Conservation (phyloP, 306 rosid species). For the Gleditsia sinensis region DNA sequence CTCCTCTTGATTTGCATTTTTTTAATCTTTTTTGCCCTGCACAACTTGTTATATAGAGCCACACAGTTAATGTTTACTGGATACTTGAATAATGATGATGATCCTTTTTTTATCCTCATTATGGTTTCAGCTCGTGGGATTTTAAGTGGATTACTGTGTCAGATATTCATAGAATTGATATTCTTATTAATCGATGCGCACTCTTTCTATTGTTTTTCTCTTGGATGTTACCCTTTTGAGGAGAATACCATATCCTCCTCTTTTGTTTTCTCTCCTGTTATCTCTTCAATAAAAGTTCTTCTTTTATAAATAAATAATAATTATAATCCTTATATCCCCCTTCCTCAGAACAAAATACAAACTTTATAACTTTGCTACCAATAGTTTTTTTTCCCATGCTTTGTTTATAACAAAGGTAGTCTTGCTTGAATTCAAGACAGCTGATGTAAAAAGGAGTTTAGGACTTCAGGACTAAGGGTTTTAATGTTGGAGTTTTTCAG, state of each 20-base stretch:
- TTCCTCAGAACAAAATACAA: no score
- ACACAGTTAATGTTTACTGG: background rate
- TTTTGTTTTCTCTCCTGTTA: no score
- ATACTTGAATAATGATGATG: background rate
- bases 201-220: no score
- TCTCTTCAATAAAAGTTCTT: no score
- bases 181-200: no score
- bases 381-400: background rate
- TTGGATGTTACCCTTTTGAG: no score
- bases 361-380: background rate
- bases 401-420: background rate
- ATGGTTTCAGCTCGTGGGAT: conserved; percentile 1
- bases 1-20: background rate
- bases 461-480: background rate
- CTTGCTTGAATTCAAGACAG: background rate
- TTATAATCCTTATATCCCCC: no score
- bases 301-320: no score
- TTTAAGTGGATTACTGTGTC: background rate
- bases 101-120: conserved; percentile 2
- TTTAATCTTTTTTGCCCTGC: background rate
- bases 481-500: background rate
- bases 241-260: no score
- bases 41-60: background rate
- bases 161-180: background rate
- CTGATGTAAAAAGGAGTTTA: background rate